Percentiles rank a stretch among this genome's conserved stretches.
Evolutionary conservation across 176 grass and related monocot genomes (phyloP).

Genomic region (Echinochloa phyllopogon): DNA sequence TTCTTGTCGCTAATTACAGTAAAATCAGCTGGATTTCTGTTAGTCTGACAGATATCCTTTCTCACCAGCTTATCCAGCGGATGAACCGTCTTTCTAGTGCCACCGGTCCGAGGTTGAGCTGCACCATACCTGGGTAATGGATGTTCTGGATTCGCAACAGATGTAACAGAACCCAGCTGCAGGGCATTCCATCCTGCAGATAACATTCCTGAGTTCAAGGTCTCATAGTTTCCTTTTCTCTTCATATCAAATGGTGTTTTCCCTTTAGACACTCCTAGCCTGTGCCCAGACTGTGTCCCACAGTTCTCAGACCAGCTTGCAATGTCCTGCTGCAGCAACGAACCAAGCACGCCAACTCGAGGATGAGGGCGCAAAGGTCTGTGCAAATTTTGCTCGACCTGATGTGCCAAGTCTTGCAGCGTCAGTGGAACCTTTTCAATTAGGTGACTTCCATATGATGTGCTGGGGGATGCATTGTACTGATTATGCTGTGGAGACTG

Average conservation of each 20-base stretch:
- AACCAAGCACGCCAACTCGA: constrained; percentile 68
- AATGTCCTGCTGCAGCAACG: constrained; percentile 76
- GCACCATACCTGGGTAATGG: constrained; percentile 6
- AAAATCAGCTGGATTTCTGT: constrained; percentile 79
- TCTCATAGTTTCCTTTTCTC: constrained; percentile 33
- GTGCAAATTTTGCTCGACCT: constrained; percentile 44
- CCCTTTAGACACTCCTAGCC: constrained; percentile 39
- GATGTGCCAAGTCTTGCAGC: constrained; percentile 41
- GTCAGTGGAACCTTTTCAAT: constrained; percentile 37
- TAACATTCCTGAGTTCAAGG: constrained; percentile 40
- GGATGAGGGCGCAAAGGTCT: constrained; percentile 65
- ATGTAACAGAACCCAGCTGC: constrained; percentile 26
- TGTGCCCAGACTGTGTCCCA: constrained; percentile 61
- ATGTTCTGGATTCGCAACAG: constrained; percentile 23
- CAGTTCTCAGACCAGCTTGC: constrained; percentile 56
- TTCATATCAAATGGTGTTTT: constrained; percentile 27
- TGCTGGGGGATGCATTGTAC: constrained; percentile 40
- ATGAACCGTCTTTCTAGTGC: constrained; percentile 33
- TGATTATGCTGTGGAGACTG: constrained; percentile 22
- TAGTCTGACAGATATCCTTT: constrained; percentile 64
- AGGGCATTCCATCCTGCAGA: constrained; percentile 39
- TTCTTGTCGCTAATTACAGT: constrained; percentile 65
- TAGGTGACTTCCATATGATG: constrained; percentile 30
- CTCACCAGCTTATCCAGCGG: constrained; percentile 48
- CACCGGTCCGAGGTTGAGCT: constrained; percentile 33